A percentile compares a stretch with the other conserved stretches of the same genome.
Evolutionary conservation across 805 yeast genomes (phyloP).

Genomic region (Wickerhamiella kazuoi): DNA sequence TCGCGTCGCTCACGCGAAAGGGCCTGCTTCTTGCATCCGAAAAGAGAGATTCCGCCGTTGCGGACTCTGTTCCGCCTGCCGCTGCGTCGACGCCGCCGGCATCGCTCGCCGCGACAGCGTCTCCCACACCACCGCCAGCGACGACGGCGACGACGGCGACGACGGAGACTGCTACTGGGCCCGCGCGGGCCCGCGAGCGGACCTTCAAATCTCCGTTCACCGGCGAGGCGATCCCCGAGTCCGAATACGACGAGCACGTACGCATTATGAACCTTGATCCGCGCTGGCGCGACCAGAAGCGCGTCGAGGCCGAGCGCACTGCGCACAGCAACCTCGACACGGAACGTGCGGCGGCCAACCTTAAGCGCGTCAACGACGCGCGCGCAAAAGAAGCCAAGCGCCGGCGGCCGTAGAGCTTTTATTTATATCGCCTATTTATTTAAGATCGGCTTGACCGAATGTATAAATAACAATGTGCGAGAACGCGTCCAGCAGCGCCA

Average conservation of each 20-base stretch:
- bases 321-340: constrained; percentile 21
- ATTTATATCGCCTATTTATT: background rate
- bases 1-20: constrained; percentile 30
- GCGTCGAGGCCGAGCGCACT: constrained; percentile 17
- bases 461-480: constrained; percentile 7
- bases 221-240: constrained; percentile 48
- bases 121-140: too few species aligned
- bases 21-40: background rate
- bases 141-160: constrained; percentile 49
- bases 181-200: constrained; percentile 14
- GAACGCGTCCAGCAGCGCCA: constrained; percentile 5
- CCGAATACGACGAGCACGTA: constrained; percentile 48
- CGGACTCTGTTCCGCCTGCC: constrained; percentile 22
- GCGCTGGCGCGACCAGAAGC: constrained; percentile 48
- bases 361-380: constrained; percentile 15
- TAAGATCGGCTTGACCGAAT: constrained; percentile 13
- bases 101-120: too few species aligned
- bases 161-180: constrained; percentile 13
- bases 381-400: background rate
- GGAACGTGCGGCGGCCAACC: constrained; percentile 22
- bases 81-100: constrained; percentile 32
- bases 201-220: constrained; percentile 66
- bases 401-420: too few species aligned
- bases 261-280: constrained; percentile 60
- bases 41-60: background rate